Base-by-base conservation (phyloP, 2,329 filamentous ascomycete genomes). In the Diaporthe humulicola region DNA sequence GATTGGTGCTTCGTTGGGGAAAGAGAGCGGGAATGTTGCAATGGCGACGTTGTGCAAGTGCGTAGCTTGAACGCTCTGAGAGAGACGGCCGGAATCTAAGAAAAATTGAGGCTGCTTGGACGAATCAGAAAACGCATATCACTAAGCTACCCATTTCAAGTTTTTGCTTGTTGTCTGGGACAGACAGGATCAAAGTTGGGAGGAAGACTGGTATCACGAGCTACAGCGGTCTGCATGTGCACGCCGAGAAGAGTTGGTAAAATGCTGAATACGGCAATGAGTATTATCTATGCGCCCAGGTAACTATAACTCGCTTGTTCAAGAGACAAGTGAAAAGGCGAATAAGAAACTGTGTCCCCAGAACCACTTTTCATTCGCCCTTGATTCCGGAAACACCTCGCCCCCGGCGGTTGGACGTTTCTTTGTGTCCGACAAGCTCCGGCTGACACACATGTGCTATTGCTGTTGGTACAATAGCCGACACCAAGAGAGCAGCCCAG, bases 401-500 rank as follows among this genome's bases (percentile, higher is more conserved):
- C 25, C 36, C 4, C 48, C 48, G 17, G 12, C 3, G 10, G n/a
- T 52, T 10, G 9, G 25, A 7, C 14, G 17, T 6, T n/a, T 14
- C 30, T 54, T 64, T 10, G 2, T n/a, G n/a, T 17, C 15, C 22
- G 8, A 17, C 45, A n/a, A n/a, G 38, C n/a, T 42, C 54, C 5
- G 33, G 45, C n/a, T 28, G 22, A 36, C 17, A 54, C 33, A 64
- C 12, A 25, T 72, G 33, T 7, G 45, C 57, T 64, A 52, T 30
- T 9, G 9, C 45, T 30, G 57, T 71, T 15, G 70, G 14, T 8
- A 71, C 25, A 2, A 38, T 17, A 14, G 25, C 28, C 1, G 70
- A 54, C n/a, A 28, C 17, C 25, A 45, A 50, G 15, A 67, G 25
- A 19, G 52, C 70, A 36, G 15, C 54, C 74, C 74, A 76, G 14